Base-by-base conservation (phyloP, 2,329 filamentous ascomycete species). In the Epichloe sp. region DNA sequence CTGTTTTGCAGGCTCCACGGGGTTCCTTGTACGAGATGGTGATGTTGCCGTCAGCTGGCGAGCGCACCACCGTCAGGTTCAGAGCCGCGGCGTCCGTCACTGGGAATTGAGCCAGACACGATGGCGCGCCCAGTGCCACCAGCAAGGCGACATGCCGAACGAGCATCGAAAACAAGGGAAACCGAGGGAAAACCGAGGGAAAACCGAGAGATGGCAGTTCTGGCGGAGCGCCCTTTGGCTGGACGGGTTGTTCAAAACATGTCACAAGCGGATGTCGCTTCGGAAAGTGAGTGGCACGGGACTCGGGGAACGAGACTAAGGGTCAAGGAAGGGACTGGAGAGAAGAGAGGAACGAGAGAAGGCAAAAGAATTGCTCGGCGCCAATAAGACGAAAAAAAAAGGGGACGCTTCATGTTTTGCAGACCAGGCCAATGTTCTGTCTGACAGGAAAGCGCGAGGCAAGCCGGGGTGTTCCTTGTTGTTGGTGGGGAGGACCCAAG, bases 1-100 rank as follows among this genome's bases (percentile, higher is more conserved):
- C 78, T 1, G 84, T 86, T 45, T 71, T 75, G 64, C 85, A 88
- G 12, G 76, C 81, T 44, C 77, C 79, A 7, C 70, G 63, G 4
- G 77, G 73, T 37, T 73, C 68, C 60, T 83, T 86, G 71, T 84
- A 88, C 51, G 78, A 77, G 61, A 88, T 78, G 53, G 77, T 82
- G 60, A 88, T 78, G 56, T 77, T 75, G 31, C 70, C 68, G 62
- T 86, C 73, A 57, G 85, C 69, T 3, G 82, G 79, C 17, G 83
- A 86, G 26, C 65, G 66, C 52, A 85, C 73, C 44, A 77, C 76
- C 43, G 76, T 82, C 46, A 79, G 60, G 52, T 75, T 75, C 51
- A 62, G 60, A 26, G 54, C 54, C 21, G 55, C 53, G 19, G 60
- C 57, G 47, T 65, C 62, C 44, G 62, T 57, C 43, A 60, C 57